phyloP scores from a whole-genome alignment of 306 rosid genomes.

The apple (Malus domestica) region DNA sequence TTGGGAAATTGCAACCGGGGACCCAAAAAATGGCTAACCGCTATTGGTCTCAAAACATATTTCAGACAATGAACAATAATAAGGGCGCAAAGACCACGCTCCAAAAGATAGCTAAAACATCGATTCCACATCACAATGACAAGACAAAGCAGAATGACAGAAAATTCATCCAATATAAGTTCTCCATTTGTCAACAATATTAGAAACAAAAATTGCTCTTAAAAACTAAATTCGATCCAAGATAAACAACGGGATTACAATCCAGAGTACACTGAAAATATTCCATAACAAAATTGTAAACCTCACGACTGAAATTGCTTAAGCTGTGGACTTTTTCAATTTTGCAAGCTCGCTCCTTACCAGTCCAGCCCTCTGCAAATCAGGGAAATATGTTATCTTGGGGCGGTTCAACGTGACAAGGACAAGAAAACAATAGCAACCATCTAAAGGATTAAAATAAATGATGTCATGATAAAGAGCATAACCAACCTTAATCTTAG shows the following conservation, averaged over 20 bases:
- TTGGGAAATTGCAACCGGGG: neutral
- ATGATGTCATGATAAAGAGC: neutral
- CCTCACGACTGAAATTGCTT: conserved; percentile 6
- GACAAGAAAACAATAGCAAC: neutral
- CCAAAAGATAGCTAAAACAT: neutral
- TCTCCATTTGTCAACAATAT: neutral
- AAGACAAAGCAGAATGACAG: neutral
- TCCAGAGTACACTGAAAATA: conserved; percentile 10
- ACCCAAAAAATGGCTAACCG: neutral
- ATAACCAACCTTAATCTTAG: conserved; percentile 74
- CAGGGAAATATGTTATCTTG: neutral
- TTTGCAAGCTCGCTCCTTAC: conserved; percentile 83
- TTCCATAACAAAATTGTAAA: conserved; percentile 34
- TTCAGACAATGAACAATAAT: neutral
- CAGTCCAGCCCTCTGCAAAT: conserved; percentile 70
- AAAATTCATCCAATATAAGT: neutral
- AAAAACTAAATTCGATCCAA: neutral
- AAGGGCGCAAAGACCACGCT: neutral
- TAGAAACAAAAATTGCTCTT: neutral
- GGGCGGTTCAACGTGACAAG: neutral
- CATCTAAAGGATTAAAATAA: neutral
- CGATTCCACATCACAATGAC: neutral
- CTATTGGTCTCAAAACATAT: neutral
- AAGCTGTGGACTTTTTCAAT: conserved; percentile 56
- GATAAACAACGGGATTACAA: neutral